phyloP scores from a whole-genome alignment of 2,329 filamentous ascomycete genomes.

The Hypoxylon sp. region DNA sequence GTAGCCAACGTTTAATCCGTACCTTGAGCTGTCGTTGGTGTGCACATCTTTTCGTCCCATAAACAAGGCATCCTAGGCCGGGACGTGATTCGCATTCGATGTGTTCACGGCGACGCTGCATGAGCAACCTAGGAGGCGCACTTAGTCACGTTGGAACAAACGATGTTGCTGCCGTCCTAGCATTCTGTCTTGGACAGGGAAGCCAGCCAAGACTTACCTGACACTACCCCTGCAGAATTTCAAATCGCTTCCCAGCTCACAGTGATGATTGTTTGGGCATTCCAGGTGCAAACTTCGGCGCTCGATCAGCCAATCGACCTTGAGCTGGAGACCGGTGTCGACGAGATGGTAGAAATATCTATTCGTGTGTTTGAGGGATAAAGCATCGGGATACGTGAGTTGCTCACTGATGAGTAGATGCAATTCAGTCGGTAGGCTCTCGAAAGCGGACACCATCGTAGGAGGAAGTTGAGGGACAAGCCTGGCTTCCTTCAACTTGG shows the following conservation, averaged over 20 bases:
- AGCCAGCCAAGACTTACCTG: constrained; percentile 54
- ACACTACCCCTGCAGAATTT: constrained; percentile 72
- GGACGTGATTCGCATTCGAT: constrained; percentile 70
- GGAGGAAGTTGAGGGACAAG: neutral
- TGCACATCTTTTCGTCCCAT: constrained; percentile 62
- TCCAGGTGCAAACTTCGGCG: constrained; percentile 73
- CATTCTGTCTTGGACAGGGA: neutral
- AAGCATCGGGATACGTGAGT: constrained; percentile 77
- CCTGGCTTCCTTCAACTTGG: neutral
- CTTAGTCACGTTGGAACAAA: constrained; percentile 19
- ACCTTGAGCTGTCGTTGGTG: constrained; percentile 59
- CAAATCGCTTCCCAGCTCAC: constrained; percentile 70
- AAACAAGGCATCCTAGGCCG: constrained; percentile 68
- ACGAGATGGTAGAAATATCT: constrained; percentile 73
- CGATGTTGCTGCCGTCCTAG: neutral
- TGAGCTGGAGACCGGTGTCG: constrained; percentile 73
- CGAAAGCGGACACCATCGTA: constrained; percentile 52
- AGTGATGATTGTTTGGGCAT: constrained; percentile 70
- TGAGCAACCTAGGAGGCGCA: constrained; percentile 60
- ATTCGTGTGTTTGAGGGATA: constrained; percentile 76
- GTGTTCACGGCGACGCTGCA: constrained; percentile 70
- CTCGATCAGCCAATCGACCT: constrained; percentile 77
- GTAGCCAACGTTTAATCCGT: constrained; percentile 62
- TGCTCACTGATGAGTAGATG: constrained; percentile 71
- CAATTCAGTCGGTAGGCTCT: constrained; percentile 73